These are phyloP conservation scores for Sonneratia caseolaris DNA, from an alignment of 345 rosid species.

Conservation along the genomic window DNA sequence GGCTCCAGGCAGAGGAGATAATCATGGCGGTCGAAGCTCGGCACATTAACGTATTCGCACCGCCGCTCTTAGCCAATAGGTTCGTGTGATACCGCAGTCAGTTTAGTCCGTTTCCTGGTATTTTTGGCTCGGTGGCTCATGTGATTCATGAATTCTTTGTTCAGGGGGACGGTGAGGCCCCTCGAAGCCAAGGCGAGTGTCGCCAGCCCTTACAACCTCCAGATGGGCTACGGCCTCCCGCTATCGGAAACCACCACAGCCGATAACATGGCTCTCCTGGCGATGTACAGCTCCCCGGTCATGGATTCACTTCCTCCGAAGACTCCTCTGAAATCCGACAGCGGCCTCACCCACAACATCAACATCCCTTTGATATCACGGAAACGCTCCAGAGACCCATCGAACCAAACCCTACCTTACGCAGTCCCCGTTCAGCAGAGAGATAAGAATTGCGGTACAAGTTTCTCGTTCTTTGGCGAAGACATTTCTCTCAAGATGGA, in stretches of 20 bases:
- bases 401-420: conserved; percentile 21
- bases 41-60: conserved; percentile 12
- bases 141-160: neutral
- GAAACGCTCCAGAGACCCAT: conserved; percentile 53
- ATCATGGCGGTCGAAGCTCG: conserved; percentile 19
- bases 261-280: conserved; percentile 17
- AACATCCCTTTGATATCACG: conserved; percentile 28
- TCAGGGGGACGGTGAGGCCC: conserved; percentile 47
- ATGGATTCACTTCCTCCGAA: conserved; percentile 30
- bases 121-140: neutral
- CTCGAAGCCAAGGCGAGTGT: conserved; percentile 19
- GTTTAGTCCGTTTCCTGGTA: no score
- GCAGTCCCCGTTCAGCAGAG: conserved; percentile 11
- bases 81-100: neutral
- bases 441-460: conserved; percentile 12
- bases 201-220: conserved; percentile 19
- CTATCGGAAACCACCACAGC: conserved; percentile 28
- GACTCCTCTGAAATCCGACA: conserved; percentile 47
- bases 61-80: conserved; percentile 9
- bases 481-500: conserved; percentile 55
- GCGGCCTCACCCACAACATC: conserved; percentile 40
- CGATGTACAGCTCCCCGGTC: conserved; percentile 30
- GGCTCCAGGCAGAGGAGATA: no score
- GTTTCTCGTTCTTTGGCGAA: conserved; percentile 53
- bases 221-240: conserved; percentile 40